Evolutionary conservation across 2,329 filamentous ascomycete species (phyloP).

Genomic region (Fusarium virguliforme): DNA sequence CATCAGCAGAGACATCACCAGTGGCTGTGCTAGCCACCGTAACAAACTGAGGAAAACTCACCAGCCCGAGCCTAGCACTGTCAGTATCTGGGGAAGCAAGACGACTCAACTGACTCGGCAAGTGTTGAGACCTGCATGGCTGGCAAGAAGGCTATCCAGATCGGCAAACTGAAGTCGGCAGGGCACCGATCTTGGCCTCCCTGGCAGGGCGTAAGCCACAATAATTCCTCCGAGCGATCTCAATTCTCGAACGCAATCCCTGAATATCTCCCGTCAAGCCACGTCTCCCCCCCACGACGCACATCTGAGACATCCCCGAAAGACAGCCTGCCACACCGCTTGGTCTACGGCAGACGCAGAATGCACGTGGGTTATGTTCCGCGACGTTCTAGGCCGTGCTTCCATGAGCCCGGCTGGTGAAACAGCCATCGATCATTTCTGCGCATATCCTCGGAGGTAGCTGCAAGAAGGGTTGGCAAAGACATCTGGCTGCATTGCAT

Average conservation of each 20-base stretch:
- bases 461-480: background rate
- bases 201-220: background rate
- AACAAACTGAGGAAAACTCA: background rate
- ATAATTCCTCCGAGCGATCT: background rate
- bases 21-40: conserved; percentile 1
- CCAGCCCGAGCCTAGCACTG: background rate
- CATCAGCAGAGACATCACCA: background rate
- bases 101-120: background rate
- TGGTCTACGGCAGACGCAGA: too few relatives aligned
- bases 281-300: background rate
- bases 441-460: background rate
- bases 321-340: background rate
- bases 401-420: conserved; percentile 1
- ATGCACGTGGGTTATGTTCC: background rate
- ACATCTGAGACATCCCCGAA: background rate
- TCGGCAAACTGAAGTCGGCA: background rate
- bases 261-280: conserved; percentile 1
- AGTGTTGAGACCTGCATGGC: background rate
- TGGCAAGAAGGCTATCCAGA: background rate
- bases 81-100: background rate
- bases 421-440: background rate
- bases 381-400: background rate
- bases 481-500: background rate
- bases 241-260: background rate
- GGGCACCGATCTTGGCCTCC: background rate